Conservation (phyloP, 2,329 filamentous ascomycete species). For the Neofusicoccum sp. region DNA sequence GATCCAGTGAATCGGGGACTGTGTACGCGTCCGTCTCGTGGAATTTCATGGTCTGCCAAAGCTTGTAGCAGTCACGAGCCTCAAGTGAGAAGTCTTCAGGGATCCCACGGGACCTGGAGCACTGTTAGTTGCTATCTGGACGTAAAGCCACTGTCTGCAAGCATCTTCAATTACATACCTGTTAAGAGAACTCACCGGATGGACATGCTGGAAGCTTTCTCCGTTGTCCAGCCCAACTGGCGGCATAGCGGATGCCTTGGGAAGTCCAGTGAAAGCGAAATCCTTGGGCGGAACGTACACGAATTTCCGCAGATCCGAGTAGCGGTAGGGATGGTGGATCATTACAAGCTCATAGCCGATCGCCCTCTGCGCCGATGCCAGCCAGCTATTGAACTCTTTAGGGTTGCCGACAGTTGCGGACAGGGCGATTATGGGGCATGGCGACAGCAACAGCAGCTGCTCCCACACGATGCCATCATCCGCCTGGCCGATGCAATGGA, state of each 20-base stretch:
- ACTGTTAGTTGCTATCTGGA: constrained; percentile 22
- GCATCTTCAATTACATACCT: constrained; percentile 20
- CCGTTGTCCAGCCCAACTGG: constrained; percentile 50
- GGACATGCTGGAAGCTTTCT: constrained; percentile 58
- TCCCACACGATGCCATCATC: constrained; percentile 79
- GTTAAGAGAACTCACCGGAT: constrained; percentile 63
- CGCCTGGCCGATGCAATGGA: constrained; percentile 75
- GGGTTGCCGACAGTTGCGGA: constrained; percentile 80
- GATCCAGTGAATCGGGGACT: constrained; percentile 52
- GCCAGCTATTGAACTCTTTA: constrained; percentile 66
- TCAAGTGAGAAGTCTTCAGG: constrained; percentile 69
- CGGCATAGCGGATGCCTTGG: constrained; percentile 30
- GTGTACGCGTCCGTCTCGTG: constrained; percentile 53
- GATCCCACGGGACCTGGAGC: constrained; percentile 51
- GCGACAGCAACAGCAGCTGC: constrained; percentile 69
- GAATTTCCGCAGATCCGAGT: constrained; percentile 77
- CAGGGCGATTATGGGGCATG: constrained; percentile 75
- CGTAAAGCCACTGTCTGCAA: background rate
- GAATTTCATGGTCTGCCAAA: constrained; percentile 65
- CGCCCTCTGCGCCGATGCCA: constrained; percentile 60
- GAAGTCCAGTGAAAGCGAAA: constrained; percentile 55
- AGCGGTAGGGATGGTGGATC: constrained; percentile 66
- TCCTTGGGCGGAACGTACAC: constrained; percentile 55
- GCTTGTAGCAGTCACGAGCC: constrained; percentile 64
- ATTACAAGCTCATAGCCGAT: constrained; percentile 65